These are phyloP conservation scores for Adiantum capillusveneris DNA, from an alignment of 75 land plant species.

Conservation along the genomic window DNA sequence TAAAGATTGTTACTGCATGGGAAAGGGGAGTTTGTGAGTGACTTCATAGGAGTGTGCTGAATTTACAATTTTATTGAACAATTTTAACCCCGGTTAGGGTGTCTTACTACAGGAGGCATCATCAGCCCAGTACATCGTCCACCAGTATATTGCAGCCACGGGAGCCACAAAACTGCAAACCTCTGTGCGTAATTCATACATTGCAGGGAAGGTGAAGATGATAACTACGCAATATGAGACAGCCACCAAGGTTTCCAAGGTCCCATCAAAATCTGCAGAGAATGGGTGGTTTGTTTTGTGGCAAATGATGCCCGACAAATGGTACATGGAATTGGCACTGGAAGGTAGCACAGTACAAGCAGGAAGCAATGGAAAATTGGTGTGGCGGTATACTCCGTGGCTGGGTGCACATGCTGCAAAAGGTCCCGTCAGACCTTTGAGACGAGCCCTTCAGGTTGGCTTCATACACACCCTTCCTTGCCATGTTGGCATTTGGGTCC, in stretches of 20 bases:
- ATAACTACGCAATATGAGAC: constrained; percentile 50
- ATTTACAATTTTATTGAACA: too few species aligned
- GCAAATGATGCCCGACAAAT: constrained; percentile 82
- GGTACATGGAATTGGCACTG: constrained; percentile 68
- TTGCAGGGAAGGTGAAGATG: constrained; percentile 67
- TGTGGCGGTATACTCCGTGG: constrained; percentile 88
- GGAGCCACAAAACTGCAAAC: constrained; percentile 24
- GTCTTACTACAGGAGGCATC: constrained; percentile 47
- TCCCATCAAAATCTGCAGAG: constrained; percentile 44
- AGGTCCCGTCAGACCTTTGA: constrained; percentile 69
- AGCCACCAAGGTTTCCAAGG: constrained; percentile 38
- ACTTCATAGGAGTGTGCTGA: too few species aligned
- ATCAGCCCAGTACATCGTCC: constrained; percentile 42
- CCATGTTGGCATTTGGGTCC: background rate
- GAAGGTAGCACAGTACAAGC: constrained; percentile 51
- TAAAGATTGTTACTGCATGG: too few species aligned
- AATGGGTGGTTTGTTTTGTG: constrained; percentile 66
- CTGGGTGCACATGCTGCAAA: constrained; percentile 80
- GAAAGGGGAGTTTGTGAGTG: too few species aligned
- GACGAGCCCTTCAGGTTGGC: constrained; percentile 69
- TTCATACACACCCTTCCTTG: background rate
- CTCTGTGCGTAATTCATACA: constrained; percentile 46
- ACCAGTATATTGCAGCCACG: constrained; percentile 42
- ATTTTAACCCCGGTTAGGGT: too few species aligned
- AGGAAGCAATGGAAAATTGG: constrained; percentile 60